Base-by-base conservation (phyloP, 2,329 filamentous ascomycete species). In the Neoscytalidium dimidiatum region DNA sequence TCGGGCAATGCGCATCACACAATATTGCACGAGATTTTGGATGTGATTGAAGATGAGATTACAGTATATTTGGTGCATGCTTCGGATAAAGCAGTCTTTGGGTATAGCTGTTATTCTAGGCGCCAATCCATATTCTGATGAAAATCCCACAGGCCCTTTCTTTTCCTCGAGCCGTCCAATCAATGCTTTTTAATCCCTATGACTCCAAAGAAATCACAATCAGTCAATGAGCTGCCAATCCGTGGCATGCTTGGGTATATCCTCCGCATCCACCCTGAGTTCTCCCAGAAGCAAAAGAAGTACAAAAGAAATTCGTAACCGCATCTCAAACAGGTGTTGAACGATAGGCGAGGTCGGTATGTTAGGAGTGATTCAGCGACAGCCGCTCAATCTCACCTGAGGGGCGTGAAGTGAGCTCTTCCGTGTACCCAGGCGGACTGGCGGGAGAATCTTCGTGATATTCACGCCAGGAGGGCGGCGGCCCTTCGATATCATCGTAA, bases 401-500 rank as follows among this genome's bases (percentile, higher is more conserved):
- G 38, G 17, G 14, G 17, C 41, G 35, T 73, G 71, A 67, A 69
- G 72, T 43, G 35, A 64, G 21, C 28, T 66, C 66, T 19, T 33
- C 19, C 13, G 52, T 77, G 69, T 83, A 84, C 49, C 78, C 78
- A 8, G 94, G 94, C 56, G 94, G 94, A 71, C 90, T 92, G 2
- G 88, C 89, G 94, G n/a, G n/a, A n/a, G n/a, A n/a, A n/a, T n/a
- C n/a, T n/a, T n/a, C n/a, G n/a, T n/a, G n/a, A n/a, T n/a, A n/a
- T n/a, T n/a, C n/a, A n/a, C n/a, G n/a, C n/a, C n/a, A n/a, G n/a
- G n/a, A n/a, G n/a, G n/a, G n/a, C n/a, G n/a, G n/a, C n/a, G n/a
- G n/a, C n/a, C n/a, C n/a, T n/a, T n/a, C n/a, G 46, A 98, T 93
- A 74, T 98, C 92, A 78, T 95, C 90, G 79, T 99, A 99, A 70